Percentiles rank a stretch among this genome's conserved stretches.
These are phyloP conservation scores for Phytophthora cactorum DNA, from an alignment of 352 stramenopile genomes.

Conservation along the genomic window DNA sequence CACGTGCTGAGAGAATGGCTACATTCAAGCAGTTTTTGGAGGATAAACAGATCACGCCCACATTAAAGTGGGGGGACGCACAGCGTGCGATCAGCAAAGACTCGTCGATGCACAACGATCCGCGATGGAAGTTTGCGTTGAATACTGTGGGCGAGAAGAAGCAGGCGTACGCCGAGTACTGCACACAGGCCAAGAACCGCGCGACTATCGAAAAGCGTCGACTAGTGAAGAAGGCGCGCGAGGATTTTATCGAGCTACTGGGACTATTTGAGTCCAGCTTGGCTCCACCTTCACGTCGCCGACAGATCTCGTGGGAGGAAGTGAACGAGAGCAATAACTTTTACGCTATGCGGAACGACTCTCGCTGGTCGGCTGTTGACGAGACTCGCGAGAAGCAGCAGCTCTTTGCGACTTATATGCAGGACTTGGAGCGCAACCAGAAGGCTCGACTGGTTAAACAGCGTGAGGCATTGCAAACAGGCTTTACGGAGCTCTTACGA, in stretches of 20 bases:
- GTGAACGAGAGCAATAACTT: constrained; percentile 52
- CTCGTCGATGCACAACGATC: constrained; percentile 52
- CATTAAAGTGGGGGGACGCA: constrained; percentile 80
- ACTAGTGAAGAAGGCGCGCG: constrained; percentile 71
- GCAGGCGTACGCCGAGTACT: constrained; percentile 85
- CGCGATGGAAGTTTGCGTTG: constrained; percentile 72
- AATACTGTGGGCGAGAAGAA: constrained; percentile 82
- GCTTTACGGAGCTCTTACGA: constrained; percentile 49
- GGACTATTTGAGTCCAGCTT: constrained; percentile 54
- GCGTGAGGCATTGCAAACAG: constrained; percentile 44
- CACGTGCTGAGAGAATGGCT: constrained; percentile 54
- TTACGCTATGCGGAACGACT: constrained; percentile 68
- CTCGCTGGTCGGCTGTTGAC: constrained; percentile 67
- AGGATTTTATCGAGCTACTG: constrained; percentile 82
- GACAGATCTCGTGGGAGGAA: constrained; percentile 52
- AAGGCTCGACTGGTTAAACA: constrained; percentile 50
- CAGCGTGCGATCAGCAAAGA: constrained; percentile 70
- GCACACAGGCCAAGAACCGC: constrained; percentile 73
- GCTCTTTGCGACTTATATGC: constrained; percentile 71
- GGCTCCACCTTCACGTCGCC: constrained; percentile 24
- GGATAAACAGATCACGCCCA: constrained; percentile 68
- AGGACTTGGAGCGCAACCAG: constrained; percentile 65
- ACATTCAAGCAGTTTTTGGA: constrained; percentile 79
- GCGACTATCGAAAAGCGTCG: constrained; percentile 71
- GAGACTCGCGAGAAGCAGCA: constrained; percentile 72